Conservation (phyloP, 73 alveolate species). For the Halteria grandinella region DNA sequence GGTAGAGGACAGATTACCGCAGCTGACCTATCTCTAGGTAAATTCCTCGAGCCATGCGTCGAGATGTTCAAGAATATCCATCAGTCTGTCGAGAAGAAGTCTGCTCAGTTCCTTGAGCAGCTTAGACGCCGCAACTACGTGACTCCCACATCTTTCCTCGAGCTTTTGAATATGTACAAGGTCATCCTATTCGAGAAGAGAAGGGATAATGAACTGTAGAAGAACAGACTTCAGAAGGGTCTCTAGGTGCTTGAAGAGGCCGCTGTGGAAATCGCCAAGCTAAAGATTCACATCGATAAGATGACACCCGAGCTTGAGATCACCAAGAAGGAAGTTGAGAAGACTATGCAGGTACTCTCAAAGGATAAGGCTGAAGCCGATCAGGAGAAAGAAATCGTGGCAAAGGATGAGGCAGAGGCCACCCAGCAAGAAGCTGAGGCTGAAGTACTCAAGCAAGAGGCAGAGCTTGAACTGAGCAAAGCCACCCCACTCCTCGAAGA, state of each 20-base stretch:
- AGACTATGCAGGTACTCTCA: constrained; percentile 88
- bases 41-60: constrained; percentile 72
- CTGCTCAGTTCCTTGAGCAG: constrained; percentile 76
- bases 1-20: constrained; percentile 84
- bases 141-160: constrained; percentile 90
- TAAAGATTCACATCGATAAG: constrained; percentile 86
- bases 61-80: constrained; percentile 77
- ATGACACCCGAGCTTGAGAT: constrained; percentile 96
- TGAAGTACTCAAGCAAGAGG: constrained; percentile 88
- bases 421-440: constrained; percentile 94
- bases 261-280: constrained; percentile 89
- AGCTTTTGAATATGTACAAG: constrained; percentile 74
- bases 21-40: constrained; percentile 72
- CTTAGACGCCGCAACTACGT: constrained; percentile 90
- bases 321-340: constrained; percentile 93
- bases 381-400: constrained; percentile 79
- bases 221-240: constrained; percentile 91
- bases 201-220: constrained; percentile 81
- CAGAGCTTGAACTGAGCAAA: constrained; percentile 90
- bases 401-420: constrained; percentile 95
- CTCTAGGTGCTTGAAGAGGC: constrained; percentile 94
- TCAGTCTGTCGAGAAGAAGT: constrained; percentile 78
- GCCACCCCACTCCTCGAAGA: constrained; percentile 92
- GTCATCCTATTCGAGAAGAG: constrained; percentile 84
- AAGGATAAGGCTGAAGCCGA: constrained; percentile 93